Evolutionary conservation across 2,329 filamentous ascomycete species (phyloP).

Genomic region (Alternaria brassicae): DNA sequence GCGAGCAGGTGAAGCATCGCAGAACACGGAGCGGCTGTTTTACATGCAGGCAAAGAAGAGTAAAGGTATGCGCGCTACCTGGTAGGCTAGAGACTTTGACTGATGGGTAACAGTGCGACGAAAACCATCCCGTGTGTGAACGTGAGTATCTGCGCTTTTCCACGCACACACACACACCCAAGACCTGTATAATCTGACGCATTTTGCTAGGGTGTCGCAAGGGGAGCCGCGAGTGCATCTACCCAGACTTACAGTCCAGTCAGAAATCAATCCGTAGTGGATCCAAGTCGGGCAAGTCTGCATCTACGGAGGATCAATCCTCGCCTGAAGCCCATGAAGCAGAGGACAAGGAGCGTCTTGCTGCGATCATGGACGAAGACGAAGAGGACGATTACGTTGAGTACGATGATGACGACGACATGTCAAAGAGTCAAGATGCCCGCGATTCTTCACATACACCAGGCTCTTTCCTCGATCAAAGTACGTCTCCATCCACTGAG

Average conservation of each 20-base stretch:
- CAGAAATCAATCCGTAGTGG: conserved; percentile 56
- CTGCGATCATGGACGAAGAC: conserved; percentile 56
- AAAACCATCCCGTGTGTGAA: conserved; percentile 85
- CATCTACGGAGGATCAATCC: conserved; percentile 56
- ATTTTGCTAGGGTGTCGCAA: conserved; percentile 77
- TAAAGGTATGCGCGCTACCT: conserved; percentile 63
- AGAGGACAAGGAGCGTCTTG: conserved; percentile 50
- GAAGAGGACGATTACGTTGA: conserved; percentile 53
- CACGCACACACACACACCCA: conserved; percentile 12
- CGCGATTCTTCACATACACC: conserved; percentile 51
- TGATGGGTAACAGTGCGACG: conserved; percentile 74
- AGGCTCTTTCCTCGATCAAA: conserved; percentile 54
- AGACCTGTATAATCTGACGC: conserved; percentile 20
- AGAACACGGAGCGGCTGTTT: conserved; percentile 93
- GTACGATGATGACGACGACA: conserved; percentile 31
- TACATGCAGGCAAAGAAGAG: conserved; percentile 86
- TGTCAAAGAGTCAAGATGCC: conserved; percentile 31
- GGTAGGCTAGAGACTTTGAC: conserved; percentile 6
- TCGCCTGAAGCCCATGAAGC: conserved; percentile 60
- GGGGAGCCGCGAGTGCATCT: conserved; percentile 87
- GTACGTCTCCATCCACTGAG: conserved; percentile 62
- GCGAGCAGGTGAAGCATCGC: conserved; percentile 86
- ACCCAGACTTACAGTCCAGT: conserved; percentile 73
- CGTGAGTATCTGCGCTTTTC: conserved; percentile 55
- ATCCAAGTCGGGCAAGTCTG: conserved; percentile 53